Conservation (phyloP, 139 green algal genomes). For the Chlamydomonas schloesseri region DNA sequence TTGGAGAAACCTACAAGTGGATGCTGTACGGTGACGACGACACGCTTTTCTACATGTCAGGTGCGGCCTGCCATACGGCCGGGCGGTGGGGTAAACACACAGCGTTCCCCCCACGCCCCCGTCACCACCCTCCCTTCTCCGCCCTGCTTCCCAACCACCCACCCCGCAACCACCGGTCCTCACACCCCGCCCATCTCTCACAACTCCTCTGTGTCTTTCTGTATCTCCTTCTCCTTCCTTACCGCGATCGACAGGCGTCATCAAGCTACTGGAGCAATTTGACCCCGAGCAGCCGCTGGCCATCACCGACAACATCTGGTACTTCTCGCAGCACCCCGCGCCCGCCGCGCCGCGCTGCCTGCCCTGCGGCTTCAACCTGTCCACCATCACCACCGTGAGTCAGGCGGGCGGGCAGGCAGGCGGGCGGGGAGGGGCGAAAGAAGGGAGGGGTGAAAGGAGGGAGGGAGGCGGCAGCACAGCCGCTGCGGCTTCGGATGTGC, state of each 20-base stretch:
- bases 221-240: neutral
- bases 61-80: neutral
- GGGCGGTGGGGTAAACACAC: too few relatives aligned
- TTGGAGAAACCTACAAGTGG: slow-evolving; percentile 58
- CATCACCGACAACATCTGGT: slow-evolving; percentile 45
- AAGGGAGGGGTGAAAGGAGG: neutral
- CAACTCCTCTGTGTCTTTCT: neutral
- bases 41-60: slow-evolving; percentile 39
- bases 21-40: slow-evolving; percentile 60
- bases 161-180: neutral
- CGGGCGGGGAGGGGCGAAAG: neutral
- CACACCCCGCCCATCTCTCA: neutral
- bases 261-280: slow-evolving; percentile 25
- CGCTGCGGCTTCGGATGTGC: too few relatives aligned
- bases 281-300: slow-evolving; percentile 36
- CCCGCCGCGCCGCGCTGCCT: slow-evolving; percentile 30
- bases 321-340: slow-evolving; percentile 8
- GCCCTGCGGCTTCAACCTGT: slow-evolving; percentile 39
- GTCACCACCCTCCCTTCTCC: too few relatives aligned
- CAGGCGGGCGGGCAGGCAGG: neutral
- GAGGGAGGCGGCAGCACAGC: neutral
- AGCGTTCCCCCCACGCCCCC: too few relatives aligned
- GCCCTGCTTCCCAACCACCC: too few relatives aligned
- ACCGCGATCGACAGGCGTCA: neutral
- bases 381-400: neutral